Base-by-base conservation (phyloP, 2,329 filamentous ascomycete genomes). In the Trichoderma sp. region DNA sequence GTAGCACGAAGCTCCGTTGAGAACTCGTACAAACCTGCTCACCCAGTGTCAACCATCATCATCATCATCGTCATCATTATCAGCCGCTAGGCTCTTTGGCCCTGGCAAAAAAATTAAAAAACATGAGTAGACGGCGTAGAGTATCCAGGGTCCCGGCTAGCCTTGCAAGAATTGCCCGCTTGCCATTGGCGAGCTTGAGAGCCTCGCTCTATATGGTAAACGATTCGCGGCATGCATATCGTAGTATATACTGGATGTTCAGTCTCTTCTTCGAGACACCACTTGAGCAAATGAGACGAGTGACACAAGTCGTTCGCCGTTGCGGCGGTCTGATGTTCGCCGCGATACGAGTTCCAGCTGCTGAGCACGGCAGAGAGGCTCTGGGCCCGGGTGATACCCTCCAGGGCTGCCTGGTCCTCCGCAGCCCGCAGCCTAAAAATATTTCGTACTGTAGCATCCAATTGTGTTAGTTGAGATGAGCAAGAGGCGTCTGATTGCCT, bases 41-140 rank as follows among this genome's bases (percentile, higher is more conserved):
- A 52, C 43, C 52, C 40, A 53, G 16, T 58, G 31, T 55, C 47
- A 40, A 49, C 11, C 49, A 33, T 43, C 37, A 43, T 43, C 37
- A 43, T 43, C 35, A 11, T 27, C 57, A 40, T 43, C 56, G 27
- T 40, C 31, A 37, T 27, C 60, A 29, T 55, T 21, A 53, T 63
- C 60, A 53, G 21, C 60, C 47, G 60, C 60, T 63, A 63, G 47
- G 33, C 47, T 55, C 31, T 55, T n/a, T 11, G 60, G 60, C 62
- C 52, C 43, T 56, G 61, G 62, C 62, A 40, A 33, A 65, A n/a
- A 33, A 49, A 27, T 2, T 2, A 27, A 27, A 27, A 27, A 27
- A 27, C n/a, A 24, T n/a, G 40, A 62, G 35, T 29, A 31, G 24
- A 43, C n/a, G 24, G 40, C 49, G 35, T 29, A 31, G 24, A 33